Evolutionary conservation across 2,329 filamentous ascomycete species (phyloP), one percentile per base, ranked within the genome.

Genomic region (Cercospora nicotianae): DNA sequence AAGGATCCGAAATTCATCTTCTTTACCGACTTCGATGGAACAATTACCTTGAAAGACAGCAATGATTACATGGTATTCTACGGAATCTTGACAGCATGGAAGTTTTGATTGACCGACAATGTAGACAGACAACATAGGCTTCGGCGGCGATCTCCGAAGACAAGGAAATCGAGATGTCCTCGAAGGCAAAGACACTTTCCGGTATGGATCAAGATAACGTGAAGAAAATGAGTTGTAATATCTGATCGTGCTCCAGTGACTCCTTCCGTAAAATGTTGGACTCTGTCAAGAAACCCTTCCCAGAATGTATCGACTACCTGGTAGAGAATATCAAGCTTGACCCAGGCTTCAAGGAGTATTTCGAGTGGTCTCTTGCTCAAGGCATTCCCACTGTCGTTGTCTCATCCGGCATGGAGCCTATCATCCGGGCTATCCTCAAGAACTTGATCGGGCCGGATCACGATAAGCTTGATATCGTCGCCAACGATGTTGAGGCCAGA

Each of bases 21-120:
- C 87, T 98, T 98, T 85, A 97, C 94, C 74, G 95, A 99, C 83
- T 98, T 98, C 79, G 95, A 99, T 81, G 95, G 95, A 76, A 98
- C 94, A 64, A 94, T 97, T 79, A 97, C 94, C 60, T 86, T 89
- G 66, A 83, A 87, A 76, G 88, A 90, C 80, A 89, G 87, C 82
- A 90, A 90, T 84, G 88, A 90, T 78, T 89, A 82, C 76, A 83
- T 90, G 82, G 86, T 87, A 80, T 63, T 31, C 36, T 62, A 26
- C 3, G 26, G 0, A 26, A 23, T 39, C 3, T 48, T 5, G 18
- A 18, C 4, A 33, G 12, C 8, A 18, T 13, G 26, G 12, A 51
- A 65, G 58, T 42, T 90, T 80, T 87, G 84, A 89, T 78, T 87
- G 67, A 75, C 75, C 70, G 66, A 88, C 80, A 87, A 81, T 80